Conservation (phyloP, 2,329 filamentous ascomycete species). For the Samsoniella hepiali region DNA sequence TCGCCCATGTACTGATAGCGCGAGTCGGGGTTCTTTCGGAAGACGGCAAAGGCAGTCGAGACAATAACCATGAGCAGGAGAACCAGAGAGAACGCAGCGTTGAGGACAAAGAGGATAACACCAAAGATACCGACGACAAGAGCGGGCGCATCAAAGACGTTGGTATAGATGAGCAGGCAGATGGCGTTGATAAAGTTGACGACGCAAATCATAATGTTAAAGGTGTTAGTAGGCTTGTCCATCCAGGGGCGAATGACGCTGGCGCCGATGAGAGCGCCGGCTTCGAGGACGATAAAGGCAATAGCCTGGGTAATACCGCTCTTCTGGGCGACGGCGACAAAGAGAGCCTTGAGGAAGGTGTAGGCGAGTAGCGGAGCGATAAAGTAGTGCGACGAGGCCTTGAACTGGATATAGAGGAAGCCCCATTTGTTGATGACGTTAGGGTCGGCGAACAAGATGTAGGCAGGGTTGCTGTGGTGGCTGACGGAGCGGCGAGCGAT, state of each 20-base stretch:
- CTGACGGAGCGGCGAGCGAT: constrained; percentile 83
- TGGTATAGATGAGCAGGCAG: constrained; percentile 84
- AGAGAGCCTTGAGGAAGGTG: constrained; percentile 81
- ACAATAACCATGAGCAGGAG: constrained; percentile 73
- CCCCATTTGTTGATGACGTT: constrained; percentile 95
- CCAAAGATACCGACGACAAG: constrained; percentile 86
- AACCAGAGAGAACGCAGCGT: constrained; percentile 78
- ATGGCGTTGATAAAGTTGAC: constrained; percentile 90
- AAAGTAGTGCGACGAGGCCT: constrained; percentile 93
- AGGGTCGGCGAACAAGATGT: constrained; percentile 96
- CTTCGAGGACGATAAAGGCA: constrained; percentile 79
- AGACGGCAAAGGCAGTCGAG: constrained; percentile 65
- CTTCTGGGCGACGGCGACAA: constrained; percentile 76
- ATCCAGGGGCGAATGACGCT: constrained; percentile 89
- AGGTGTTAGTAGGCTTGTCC: constrained; percentile 97
- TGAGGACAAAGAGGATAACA: constrained; percentile 83
- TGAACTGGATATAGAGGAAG: constrained; percentile 95
- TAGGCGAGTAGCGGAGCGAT: constrained; percentile 78
- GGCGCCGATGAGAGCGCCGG: constrained; percentile 69
- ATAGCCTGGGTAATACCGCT: constrained; percentile 73
- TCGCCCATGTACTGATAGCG: constrained; percentile 96
- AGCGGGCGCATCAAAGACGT: constrained; percentile 78
- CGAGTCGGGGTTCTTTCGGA: constrained; percentile 90
- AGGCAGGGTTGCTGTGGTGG: constrained; percentile 95
- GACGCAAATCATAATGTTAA: constrained; percentile 88